Conservation (phyloP, 2,329 filamentous ascomycete genomes). For the Coniochaeta sp. region DNA sequence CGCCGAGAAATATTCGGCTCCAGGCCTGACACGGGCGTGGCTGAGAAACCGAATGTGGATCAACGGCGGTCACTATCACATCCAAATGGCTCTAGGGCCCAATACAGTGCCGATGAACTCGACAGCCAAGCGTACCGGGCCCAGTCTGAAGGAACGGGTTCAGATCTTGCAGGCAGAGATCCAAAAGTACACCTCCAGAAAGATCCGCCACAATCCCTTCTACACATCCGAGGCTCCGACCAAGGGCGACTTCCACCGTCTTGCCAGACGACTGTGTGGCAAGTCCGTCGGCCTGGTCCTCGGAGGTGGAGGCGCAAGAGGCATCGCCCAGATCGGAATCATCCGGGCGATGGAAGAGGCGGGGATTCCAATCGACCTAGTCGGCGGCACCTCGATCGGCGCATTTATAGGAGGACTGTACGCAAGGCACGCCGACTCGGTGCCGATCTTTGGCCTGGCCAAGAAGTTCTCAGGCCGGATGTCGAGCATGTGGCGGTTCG, state of each 20-base stretch:
- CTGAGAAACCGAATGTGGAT: conserved; percentile 92
- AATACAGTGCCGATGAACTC: conserved; percentile 70
- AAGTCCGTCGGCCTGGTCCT: conserved; percentile 93
- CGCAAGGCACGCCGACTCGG: conserved; percentile 90
- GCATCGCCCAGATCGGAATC: conserved; percentile 87
- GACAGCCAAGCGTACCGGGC: conserved; percentile 70
- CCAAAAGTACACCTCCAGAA: conserved; percentile 94
- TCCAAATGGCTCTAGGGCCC: conserved; percentile 85
- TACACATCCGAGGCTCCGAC: conserved; percentile 89
- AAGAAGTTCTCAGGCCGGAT: conserved; percentile 99
- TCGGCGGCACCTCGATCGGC: conserved; percentile 94
- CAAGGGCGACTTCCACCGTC: conserved; percentile 93
- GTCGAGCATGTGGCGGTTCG: conserved; percentile 99
- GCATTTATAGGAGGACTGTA: conserved; percentile 93
- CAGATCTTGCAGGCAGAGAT: conserved; percentile 95
- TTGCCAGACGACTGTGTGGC: conserved; percentile 83
- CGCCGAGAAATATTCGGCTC: conserved; percentile 75
- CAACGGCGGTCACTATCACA: conserved; percentile 94
- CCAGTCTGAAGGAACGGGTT: conserved; percentile 82
- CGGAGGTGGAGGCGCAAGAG: conserved; percentile 86
- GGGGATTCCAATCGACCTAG: conserved; percentile 89
- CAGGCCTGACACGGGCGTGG: conserved; percentile 84
- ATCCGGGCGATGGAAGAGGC: conserved; percentile 94
- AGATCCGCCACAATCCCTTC: conserved; percentile 77
- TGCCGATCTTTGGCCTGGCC: conserved; percentile 91